Conservation (phyloP, 2,329 filamentous ascomycete species). For the Fonsecaea monophora region DNA sequence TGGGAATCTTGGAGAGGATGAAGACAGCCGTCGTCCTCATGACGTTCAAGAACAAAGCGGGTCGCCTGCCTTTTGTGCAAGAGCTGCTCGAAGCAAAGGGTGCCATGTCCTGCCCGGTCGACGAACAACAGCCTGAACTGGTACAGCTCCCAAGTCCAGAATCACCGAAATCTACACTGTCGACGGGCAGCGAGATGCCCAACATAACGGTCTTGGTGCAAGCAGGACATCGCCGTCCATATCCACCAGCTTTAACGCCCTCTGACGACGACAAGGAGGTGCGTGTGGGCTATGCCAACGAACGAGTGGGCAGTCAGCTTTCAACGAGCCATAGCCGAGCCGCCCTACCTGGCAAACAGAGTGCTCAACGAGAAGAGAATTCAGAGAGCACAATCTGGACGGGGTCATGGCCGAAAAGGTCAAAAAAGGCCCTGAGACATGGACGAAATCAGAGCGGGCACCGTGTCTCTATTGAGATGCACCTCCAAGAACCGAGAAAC, state of each 20-base stretch:
- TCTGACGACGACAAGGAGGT: not conserved
- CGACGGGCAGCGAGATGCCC: not conserved
- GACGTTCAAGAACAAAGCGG: not conserved
- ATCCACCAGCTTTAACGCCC: not conserved
- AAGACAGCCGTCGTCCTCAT: not conserved
- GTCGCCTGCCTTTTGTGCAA: not conserved
- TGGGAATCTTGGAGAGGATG: not conserved
- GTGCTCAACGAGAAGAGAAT: not conserved
- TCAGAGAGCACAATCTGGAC: not conserved
- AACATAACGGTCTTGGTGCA: not conserved
- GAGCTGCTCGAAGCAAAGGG: not conserved
- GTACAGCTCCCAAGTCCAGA: not conserved
- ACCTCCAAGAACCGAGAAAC: not conserved
- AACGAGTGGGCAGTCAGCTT: not conserved
- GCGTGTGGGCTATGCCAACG: not conserved
- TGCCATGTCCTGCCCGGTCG: not conserved
- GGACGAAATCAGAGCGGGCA: not conserved
- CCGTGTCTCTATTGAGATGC: not conserved
- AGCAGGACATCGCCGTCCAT: not conserved
- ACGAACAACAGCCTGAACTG: not conserved
- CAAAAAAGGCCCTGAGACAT: not conserved
- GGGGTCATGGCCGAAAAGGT: not conserved
- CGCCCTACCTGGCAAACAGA: not conserved
- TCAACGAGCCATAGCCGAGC: not conserved
- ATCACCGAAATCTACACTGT: not conserved